phyloP scores from a whole-genome alignment of 352 stramenopile genomes.

The Phytopythium montanum region DNA sequence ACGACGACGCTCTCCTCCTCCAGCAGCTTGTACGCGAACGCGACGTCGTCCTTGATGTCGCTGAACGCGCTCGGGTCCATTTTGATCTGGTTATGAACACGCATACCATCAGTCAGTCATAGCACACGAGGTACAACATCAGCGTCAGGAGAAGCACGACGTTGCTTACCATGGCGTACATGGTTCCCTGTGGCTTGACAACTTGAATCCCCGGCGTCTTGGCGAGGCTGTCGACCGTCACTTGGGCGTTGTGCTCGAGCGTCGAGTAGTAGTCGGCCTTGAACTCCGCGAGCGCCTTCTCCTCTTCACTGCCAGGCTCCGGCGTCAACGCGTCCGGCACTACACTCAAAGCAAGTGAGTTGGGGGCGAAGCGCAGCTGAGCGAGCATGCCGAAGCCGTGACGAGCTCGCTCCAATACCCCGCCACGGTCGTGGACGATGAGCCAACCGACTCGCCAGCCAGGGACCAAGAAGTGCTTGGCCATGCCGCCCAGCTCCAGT shows the following conservation, averaged over 20 bases:
- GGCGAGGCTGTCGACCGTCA: conserved; percentile 70
- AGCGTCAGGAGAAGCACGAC: background rate
- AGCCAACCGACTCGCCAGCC: conserved; percentile 96
- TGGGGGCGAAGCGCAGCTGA: conserved; percentile 91
- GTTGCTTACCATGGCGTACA: conserved; percentile 91
- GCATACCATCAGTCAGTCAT: background rate
- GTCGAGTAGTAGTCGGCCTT: conserved; percentile 81
- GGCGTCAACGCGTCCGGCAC: conserved; percentile 85
- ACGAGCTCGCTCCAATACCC: conserved; percentile 76
- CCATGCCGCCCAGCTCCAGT: conserved; percentile 80
- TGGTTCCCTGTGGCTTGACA: conserved; percentile 89
- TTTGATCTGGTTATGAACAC: conserved; percentile 65
- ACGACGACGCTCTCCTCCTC: conserved; percentile 96
- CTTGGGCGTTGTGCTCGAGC: conserved; percentile 82
- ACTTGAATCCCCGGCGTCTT: conserved; percentile 86
- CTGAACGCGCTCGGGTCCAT: conserved; percentile 73
- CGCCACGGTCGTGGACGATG: conserved; percentile 90
- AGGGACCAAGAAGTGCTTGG: conserved; percentile 95
- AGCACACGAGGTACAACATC: background rate
- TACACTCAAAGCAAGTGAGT: conserved; percentile 76
- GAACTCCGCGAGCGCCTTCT: conserved; percentile 61
- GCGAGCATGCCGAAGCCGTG: conserved; percentile 88
- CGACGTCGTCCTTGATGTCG: conserved; percentile 89
- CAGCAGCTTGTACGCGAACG: conserved; percentile 91
- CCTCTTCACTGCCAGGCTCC: conserved; percentile 50